A percentile compares a stretch with the other conserved stretches of the same genome.
phyloP scores from a whole-genome alignment of 1,284 basidiomycete species.

The Cystobasidium sp. region DNA sequence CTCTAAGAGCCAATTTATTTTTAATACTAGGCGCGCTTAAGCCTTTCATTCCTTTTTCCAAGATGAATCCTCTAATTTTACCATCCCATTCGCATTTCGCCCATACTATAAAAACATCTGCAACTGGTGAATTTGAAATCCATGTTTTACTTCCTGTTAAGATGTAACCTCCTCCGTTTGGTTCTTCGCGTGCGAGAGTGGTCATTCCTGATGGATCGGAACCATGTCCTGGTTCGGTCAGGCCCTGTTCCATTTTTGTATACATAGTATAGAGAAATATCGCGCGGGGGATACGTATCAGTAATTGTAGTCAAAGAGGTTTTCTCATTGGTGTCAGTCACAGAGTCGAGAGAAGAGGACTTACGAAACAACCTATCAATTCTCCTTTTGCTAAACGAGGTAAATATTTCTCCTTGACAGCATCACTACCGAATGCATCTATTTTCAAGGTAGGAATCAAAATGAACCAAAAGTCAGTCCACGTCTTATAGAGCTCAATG shows the following conservation, averaged over 20 bases:
- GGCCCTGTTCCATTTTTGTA: too few species aligned
- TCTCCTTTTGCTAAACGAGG: slow-evolving; percentile 85
- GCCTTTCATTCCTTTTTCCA: slow-evolving; percentile 88
- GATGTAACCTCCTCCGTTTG: slow-evolving; percentile 73
- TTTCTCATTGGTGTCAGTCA: too few species aligned
- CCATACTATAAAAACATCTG: slow-evolving; percentile 81
- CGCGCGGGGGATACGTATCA: too few species aligned
- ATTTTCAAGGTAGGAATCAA: not conserved
- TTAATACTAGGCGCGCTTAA: slow-evolving; percentile 85
- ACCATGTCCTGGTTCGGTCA: slow-evolving; percentile 96
- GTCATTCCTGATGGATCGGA: slow-evolving; percentile 73
- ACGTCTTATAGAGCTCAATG: too few species aligned
- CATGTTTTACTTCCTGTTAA: slow-evolving; percentile 93
- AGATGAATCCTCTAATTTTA: slow-evolving; percentile 86
- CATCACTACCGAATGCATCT: slow-evolving; percentile 83
- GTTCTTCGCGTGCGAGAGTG: slow-evolving; percentile 81
- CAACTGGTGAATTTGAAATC: slow-evolving; percentile 73
- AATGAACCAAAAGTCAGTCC: not conserved
- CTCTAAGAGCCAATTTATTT: slow-evolving; percentile 89
- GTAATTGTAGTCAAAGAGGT: too few species aligned
- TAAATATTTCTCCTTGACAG: slow-evolving; percentile 89
- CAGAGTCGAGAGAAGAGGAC: too few species aligned
- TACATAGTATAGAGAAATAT: too few species aligned
- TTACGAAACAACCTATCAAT: slow-evolving; percentile 87
- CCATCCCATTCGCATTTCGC: slow-evolving; percentile 92